Evolutionary conservation across 148 eudicot species (phyloP).

Genomic region (Nyssa sinensis): DNA sequence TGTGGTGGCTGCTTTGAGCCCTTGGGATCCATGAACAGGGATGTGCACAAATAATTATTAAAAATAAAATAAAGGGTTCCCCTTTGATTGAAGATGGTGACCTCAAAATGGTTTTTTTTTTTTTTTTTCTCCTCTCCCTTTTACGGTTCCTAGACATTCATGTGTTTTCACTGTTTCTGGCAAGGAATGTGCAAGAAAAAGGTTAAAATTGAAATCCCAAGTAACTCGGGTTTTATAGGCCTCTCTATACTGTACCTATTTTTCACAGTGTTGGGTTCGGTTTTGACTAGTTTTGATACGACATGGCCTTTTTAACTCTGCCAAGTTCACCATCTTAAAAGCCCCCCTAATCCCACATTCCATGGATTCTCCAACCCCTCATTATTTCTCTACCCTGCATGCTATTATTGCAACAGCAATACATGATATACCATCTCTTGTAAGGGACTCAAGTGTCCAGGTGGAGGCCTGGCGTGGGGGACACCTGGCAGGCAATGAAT

Average conservation of each 20-base stretch:
- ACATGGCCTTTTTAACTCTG: neutral
- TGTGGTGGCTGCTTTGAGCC: slow-evolving; percentile 33
- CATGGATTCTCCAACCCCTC: neutral
- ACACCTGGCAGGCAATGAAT: slow-evolving; percentile 21
- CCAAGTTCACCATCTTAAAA: neutral
- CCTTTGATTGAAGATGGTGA: slow-evolving; percentile 17
- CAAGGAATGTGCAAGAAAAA: neutral
- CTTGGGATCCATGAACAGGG: slow-evolving; percentile 57
- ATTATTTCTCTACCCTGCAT: neutral
- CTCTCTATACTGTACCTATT: neutral
- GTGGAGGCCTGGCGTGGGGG: slow-evolving; percentile 1
- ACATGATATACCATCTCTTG: neutral
- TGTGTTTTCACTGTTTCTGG: slow-evolving; percentile 25
- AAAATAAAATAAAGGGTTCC: too few species aligned
- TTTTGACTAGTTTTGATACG: neutral
- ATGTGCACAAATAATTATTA: neutral
- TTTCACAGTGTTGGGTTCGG: neutral
- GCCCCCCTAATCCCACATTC: neutral
- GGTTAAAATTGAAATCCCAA: slow-evolving; percentile 20
- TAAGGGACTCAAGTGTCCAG: slow-evolving; percentile 22
- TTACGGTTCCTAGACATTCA: neutral
- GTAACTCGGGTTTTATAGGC: neutral
- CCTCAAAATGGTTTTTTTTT: neutral
- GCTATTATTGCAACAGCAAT: neutral
- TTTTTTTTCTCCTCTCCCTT: neutral